phyloP scores from a whole-genome alignment of 2,329 filamentous ascomycete genomes.

The Gaeumannomyces sp. region DNA sequence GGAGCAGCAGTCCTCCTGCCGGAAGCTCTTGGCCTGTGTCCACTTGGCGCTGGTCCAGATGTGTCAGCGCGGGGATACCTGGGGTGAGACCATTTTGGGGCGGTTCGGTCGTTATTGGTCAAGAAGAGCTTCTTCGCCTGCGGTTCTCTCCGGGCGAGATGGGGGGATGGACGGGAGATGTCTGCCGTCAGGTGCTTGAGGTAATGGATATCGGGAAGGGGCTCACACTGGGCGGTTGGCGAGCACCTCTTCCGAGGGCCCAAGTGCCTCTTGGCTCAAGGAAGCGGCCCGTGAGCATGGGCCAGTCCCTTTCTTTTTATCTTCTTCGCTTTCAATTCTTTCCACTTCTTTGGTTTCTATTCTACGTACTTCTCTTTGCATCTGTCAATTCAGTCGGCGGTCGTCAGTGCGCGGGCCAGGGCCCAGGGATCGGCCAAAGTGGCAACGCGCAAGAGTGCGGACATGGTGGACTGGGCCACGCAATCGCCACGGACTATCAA shows the following conservation, averaged over 20 bases:
- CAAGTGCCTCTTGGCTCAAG: too few relatives aligned
- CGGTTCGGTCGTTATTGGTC: background rate
- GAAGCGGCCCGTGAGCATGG: too few relatives aligned
- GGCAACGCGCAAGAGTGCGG: background rate
- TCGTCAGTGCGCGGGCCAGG: background rate
- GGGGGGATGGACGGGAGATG: too few relatives aligned
- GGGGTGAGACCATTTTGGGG: background rate
- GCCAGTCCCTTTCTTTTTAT: too few relatives aligned
- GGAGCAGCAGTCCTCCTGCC: too few relatives aligned
- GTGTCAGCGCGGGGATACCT: background rate
- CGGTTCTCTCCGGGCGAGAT: too few relatives aligned
- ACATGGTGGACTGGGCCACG: background rate
- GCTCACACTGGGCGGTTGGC: too few relatives aligned
- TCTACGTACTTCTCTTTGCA: background rate
- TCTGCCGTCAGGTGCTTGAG: too few relatives aligned
- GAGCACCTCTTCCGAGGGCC: too few relatives aligned
- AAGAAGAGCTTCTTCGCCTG: background rate
- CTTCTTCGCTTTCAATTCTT: background rate
- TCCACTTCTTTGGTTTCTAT: background rate
- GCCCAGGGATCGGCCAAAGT: background rate
- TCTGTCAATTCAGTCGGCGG: background rate
- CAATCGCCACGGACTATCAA: constrained; percentile 1
- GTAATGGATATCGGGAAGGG: too few relatives aligned
- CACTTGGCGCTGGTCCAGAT: background rate
- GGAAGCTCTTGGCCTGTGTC: background rate